These are phyloP conservation scores for Hanseniaspora taiwanica DNA, from an alignment of 805 yeast genomes.

Conservation along the genomic window DNA sequence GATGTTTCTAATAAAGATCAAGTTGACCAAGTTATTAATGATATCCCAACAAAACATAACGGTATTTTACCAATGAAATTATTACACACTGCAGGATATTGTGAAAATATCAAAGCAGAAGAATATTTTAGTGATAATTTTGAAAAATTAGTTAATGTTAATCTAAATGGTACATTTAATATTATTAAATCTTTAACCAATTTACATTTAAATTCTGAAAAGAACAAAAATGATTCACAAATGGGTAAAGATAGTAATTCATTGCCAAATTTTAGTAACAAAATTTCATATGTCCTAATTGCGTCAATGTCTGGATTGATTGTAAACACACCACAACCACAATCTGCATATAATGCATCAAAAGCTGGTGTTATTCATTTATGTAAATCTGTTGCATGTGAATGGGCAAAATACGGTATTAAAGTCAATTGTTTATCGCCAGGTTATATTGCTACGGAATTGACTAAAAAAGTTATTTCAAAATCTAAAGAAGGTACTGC, in stretches of 20 bases:
- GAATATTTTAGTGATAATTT: constrained; percentile 64
- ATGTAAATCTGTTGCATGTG: constrained; percentile 63
- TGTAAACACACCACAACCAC: constrained; percentile 71
- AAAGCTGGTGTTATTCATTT: constrained; percentile 79
- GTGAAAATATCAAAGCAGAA: constrained; percentile 67
- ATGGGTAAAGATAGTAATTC: constrained; percentile 5
- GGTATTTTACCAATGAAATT: constrained; percentile 49
- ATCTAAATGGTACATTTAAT: constrained; percentile 62
- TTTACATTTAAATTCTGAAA: constrained; percentile 9
- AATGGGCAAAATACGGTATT: constrained; percentile 67
- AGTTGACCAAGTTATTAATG: constrained; percentile 42
- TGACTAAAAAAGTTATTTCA: constrained; percentile 59
- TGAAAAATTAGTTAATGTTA: constrained; percentile 54
- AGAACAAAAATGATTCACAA: background rate
- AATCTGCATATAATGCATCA: constrained; percentile 70
- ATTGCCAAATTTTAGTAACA: constrained; percentile 27
- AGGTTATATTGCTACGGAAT: constrained; percentile 69
- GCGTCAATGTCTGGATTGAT: constrained; percentile 75
- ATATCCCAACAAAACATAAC: constrained; percentile 42
- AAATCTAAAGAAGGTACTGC: constrained; percentile 30
- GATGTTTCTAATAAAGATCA: constrained; percentile 52
- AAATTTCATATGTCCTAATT: constrained; percentile 43
- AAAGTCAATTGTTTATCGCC: constrained; percentile 72
- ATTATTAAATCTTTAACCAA: constrained; percentile 25
- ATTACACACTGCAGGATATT: constrained; percentile 74